Base-by-base conservation (phyloP, 345 rosid species). In the Populus nigra region DNA sequence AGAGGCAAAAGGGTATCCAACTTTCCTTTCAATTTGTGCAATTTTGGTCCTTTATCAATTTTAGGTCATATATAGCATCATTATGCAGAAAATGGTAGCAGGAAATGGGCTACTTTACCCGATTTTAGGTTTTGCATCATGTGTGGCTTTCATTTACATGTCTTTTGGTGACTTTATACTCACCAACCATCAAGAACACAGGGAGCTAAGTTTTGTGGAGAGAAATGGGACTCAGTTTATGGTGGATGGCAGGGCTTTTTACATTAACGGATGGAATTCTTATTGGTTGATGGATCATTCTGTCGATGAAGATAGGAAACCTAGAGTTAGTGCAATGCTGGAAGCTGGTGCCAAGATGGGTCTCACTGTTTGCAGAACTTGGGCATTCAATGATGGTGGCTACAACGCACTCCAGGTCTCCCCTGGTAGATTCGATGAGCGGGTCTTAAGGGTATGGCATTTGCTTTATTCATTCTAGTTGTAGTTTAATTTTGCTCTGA, bases 301-400 rank as follows among this genome's bases (percentile, higher is more conserved):
- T 59, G 97, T 82, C 31, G 91, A 92, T 71, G 94, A 84, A 36
- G 81, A 88, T 57, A 88, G 86, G 78, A 88, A 83, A 79, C 84
- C 87, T 43, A 93, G 89, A 81, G 88, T 91, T 68, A 76, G 85
- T 69, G 89, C 85, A 67, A 91, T 95, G 91, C 86, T 95, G 78
- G 86, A 88, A 70, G 91, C 93, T 72, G 96, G 94, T 65, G 88
- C 96, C 33, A 88, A 88, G 85, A 92, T 95, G 98, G 99, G 98
- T 74, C 90, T 95, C 79, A 89, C 98, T n/a, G 93, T 95, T 73
- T 95, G 98, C 74, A 81, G 99, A 80, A 88, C 96, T 25, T 95
- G 99, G 99, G 99, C 99, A 8, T 95, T 95, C 76, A 95, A 88
- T 80, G 99, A 95, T 77, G 98, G 99, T 55, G 93, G 87, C 65